Base-by-base conservation (phyloP, 768 basidiomycete species). In the Leccinum imitatum region DNA sequence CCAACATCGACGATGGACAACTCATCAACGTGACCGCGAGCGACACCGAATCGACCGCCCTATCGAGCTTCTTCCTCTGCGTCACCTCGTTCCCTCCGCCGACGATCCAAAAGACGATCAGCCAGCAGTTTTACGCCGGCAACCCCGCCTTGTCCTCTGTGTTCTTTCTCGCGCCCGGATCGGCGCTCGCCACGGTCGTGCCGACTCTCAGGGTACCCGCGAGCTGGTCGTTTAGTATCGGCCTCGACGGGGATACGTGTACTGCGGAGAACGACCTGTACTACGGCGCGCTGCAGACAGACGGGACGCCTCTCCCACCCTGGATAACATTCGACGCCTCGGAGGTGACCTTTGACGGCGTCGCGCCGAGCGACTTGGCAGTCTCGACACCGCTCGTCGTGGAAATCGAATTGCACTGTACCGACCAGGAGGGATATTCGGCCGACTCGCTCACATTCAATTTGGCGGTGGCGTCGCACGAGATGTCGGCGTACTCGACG, bases 191-290 rank as follows among this genome's bases (percentile, higher is more conserved):
- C 30, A 79, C 77, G 15, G 66, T 72, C 50, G 77, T 74, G 53
- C 87, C 87, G 57, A 77, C 81, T 53, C 70, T 97, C 57, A 80
- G 93, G 54, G 83, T 96, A 10, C 93, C 93, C 1, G 84, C 84
- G 7, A 73, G 77, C 50, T 96, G 94, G 93, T 91, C 91, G 1
- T 98, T 96, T 76, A 93, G 91, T 67, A 82, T 98, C 59, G 95
- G 95, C 14, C 84, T 97, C 65, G 75, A 86, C 54, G 78, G 82
- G 60, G 76, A 82, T 37, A 94, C 90, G 2, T 88, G 86, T 71
- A 59, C 69, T 2, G 76, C 81, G 31, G 59, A 73, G 50, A 74
- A 81, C 35, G 75, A 75, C 27, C 65, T 91, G 41, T 88, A 70
- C 69, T 94, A 95, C 68, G 78, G 80, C 10, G 86, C 87, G 27